phyloP scores from a whole-genome alignment of 345 rosid species.

The Hypericum perforatum region DNA sequence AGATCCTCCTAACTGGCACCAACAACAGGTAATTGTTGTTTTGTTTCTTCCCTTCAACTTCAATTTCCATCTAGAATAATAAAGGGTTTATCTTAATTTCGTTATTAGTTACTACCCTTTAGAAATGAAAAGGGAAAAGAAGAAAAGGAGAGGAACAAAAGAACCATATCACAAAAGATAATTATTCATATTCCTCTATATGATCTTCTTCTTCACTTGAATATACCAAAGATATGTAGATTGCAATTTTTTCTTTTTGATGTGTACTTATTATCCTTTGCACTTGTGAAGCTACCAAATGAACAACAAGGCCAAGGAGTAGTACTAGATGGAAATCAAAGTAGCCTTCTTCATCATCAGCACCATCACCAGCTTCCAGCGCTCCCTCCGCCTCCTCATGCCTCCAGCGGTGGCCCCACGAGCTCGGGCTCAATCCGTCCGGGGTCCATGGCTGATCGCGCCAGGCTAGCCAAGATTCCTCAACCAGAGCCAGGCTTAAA shows the following conservation, averaged over 20 bases:
- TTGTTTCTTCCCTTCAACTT: slow-evolving; percentile 19
- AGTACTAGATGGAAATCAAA: too few species aligned
- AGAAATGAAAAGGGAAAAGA: slow-evolving; percentile 9
- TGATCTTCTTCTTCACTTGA: slow-evolving; percentile 42
- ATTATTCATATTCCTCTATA: too few species aligned
- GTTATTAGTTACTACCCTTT: slow-evolving; percentile 1
- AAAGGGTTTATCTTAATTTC: too few species aligned
- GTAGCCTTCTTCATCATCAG: not conserved
- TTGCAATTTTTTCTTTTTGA: slow-evolving; percentile 8
- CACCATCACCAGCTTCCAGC: slow-evolving; percentile 35
- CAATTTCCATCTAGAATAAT: slow-evolving; percentile 19
- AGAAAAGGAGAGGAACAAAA: slow-evolving; percentile 13
- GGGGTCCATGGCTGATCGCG: slow-evolving; percentile 65
- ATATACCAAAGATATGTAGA: slow-evolving; percentile 33
- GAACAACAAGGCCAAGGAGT: slow-evolving; percentile 6
- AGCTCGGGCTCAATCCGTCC: slow-evolving; percentile 42
- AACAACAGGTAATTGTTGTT: slow-evolving; percentile 44
- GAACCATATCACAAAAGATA: too few species aligned
- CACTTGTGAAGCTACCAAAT: slow-evolving; percentile 33
- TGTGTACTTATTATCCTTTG: slow-evolving; percentile 1
- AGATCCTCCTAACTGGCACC: too few species aligned
- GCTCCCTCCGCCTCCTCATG: slow-evolving; percentile 30
- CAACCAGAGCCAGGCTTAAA: slow-evolving; percentile 48
- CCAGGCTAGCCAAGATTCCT: slow-evolving; percentile 47
- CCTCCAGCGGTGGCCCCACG: slow-evolving; percentile 17